Base-by-base conservation (phyloP, 73 alveolate genomes). In the Tetrahymena thermophila region DNA sequence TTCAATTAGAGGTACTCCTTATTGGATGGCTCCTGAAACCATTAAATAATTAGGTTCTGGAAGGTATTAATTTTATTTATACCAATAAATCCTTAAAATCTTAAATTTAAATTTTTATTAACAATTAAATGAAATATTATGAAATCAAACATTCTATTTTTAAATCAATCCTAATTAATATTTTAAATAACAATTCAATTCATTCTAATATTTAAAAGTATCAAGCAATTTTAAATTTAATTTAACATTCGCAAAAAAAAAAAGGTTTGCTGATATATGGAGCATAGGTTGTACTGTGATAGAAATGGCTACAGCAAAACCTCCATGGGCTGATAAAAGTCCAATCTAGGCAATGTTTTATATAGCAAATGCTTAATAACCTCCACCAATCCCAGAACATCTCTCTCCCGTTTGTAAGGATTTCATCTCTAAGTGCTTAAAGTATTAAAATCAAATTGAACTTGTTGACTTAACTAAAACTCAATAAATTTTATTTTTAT, bases 11-110 rank as follows among this genome's bases (percentile, higher is more conserved):
- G 99, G 99, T 7, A 98, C 99, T 16, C 95, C 98, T 28, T 98
- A 99, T 85, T 99, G 99, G 99, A 98, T 98, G 99, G 99, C 99
- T 43, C 99, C 99, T 37, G 99, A 99, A 96, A 99, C 98, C 17
- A 96, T 98, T 25, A 96, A 96, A 43, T 96, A 97, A 84, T 95
- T 96, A 94, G 98, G 98, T 43, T 96, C 96, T 96, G 97, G 99
- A 35, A 96, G 97, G 58, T 95, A 96, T 40, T 95, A 19, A 23
- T 50, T 50, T 50, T 50, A 50, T 19, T 50, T 21, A 10, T 23
- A 71, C 85, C 11, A 56, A 56, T 25, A 56, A 56, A 56, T 56
- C 13, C 85, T 56, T 3, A 23, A 9, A 56, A 56, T 4, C 6
- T 56, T 9, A 56, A 25, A 56, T 56, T 56, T 56, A 56, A 56